Evolutionary conservation across 768 basidiomycete genomes (phyloP).

Genomic region (Leccinum broughii): DNA sequence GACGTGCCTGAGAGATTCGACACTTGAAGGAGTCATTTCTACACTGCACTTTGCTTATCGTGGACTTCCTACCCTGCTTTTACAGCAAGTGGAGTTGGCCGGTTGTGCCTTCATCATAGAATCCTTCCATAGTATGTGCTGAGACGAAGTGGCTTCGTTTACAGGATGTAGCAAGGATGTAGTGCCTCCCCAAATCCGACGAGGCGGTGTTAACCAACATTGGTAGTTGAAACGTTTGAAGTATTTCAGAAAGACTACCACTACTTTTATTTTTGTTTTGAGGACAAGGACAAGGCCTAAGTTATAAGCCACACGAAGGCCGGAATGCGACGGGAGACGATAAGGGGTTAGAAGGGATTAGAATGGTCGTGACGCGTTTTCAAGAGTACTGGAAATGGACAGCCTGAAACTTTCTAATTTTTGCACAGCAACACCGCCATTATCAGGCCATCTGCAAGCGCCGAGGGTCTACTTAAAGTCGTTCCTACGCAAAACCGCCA

Average conservation of each 20-base stretch:
- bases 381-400: no score
- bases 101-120: not conserved
- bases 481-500: not conserved
- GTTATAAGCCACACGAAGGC: no score
- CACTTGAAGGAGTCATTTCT: not conserved
- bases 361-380: no score
- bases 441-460: not conserved
- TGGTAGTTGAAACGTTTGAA: no score
- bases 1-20: not conserved
- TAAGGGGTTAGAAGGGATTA: no score
- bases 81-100: not conserved
- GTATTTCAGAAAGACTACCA: no score
- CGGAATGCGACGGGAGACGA: no score
- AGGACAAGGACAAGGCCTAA: no score
- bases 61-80: not conserved
- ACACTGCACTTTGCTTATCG: not conserved
- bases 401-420: no score
- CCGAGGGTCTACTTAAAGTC: not conserved
- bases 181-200: not conserved
- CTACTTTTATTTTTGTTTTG: no score
- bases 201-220: not conserved
- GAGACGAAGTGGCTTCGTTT: not conserved
- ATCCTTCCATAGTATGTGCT: not conserved
- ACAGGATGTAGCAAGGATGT: not conserved
- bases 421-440: not conserved